phyloP scores from a whole-genome alignment of 495 filamentous ascomycete species.

The Oidiodendron maius region DNA sequence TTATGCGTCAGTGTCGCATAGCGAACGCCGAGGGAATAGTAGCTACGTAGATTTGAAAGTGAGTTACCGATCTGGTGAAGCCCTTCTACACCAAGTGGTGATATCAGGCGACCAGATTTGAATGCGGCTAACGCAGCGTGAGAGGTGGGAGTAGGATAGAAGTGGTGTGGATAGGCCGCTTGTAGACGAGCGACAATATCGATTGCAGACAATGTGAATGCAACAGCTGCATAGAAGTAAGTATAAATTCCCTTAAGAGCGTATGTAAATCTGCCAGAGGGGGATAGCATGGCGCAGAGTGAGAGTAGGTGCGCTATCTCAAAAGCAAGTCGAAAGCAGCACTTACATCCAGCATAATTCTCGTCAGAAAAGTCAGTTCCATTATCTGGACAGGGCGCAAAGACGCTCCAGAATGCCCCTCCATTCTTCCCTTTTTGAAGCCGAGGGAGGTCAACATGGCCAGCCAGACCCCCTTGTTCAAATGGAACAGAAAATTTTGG shows the following conservation, averaged over 20 bases:
- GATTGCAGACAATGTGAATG: slow-evolving; percentile 73
- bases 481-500: slow-evolving; percentile 66
- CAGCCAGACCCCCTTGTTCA: slow-evolving; percentile 53
- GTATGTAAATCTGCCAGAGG: too few species aligned
- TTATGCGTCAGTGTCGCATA: slow-evolving; percentile 91
- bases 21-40: slow-evolving; percentile 73
- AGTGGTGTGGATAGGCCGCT: slow-evolving; percentile 59
- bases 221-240: slow-evolving; percentile 43
- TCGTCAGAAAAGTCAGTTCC: slow-evolving; percentile 64
- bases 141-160: slow-evolving; percentile 55
- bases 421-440: slow-evolving; percentile 53
- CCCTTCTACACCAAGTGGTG: slow-evolving; percentile 80
- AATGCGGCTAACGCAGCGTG: slow-evolving; percentile 55
- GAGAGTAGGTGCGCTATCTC: background rate
- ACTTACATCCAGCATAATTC: slow-evolving; percentile 51
- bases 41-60: slow-evolving; percentile 66
- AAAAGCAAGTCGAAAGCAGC: background rate
- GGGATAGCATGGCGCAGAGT: background rate
- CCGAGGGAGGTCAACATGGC: slow-evolving; percentile 77
- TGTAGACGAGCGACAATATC: slow-evolving; percentile 72
- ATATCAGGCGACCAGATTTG: slow-evolving; percentile 45
- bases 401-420: slow-evolving; percentile 92
- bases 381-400: slow-evolving; percentile 67
- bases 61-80: slow-evolving; percentile 94
- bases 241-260: too few species aligned